Evolutionary conservation across 108 stramenopile species (phyloP).

Genomic region (Schizochytrium sp.): DNA sequence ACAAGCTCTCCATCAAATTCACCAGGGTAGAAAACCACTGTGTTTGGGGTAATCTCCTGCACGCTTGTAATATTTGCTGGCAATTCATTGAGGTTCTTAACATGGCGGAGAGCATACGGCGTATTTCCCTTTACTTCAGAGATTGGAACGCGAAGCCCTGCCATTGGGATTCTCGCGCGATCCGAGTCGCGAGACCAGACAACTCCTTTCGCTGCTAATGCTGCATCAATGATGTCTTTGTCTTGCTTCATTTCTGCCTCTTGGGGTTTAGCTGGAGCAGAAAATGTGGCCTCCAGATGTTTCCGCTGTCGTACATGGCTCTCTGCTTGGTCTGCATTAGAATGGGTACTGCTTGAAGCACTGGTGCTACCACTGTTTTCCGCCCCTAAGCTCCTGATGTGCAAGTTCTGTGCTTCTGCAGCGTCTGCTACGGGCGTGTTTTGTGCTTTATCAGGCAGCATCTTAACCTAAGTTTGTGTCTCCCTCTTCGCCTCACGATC

Average conservation of each 20-base stretch:
- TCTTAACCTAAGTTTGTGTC: too few species aligned
- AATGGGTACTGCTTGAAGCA: too few species aligned
- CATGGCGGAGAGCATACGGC: not conserved
- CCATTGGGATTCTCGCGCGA: not conserved
- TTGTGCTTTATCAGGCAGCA: too few species aligned
- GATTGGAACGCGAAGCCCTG: not conserved
- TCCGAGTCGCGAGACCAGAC: constrained; percentile 5
- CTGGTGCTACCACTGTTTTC: too few species aligned
- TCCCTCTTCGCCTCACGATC: too few species aligned
- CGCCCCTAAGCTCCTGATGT: too few species aligned
- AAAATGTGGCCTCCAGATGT: not conserved
- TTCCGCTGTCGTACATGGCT: too few species aligned
- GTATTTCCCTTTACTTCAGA: not conserved
- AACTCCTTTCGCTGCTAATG: not conserved
- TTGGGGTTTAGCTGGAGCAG: not conserved
- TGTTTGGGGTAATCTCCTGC: not conserved
- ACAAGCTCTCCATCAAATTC: constrained; percentile 35
- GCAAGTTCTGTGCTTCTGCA: too few species aligned
- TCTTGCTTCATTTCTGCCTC: not conserved
- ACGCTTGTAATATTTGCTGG: not conserved
- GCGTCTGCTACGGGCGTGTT: too few species aligned
- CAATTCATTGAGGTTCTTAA: not conserved
- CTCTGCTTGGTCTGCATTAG: too few species aligned
- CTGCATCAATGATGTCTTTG: not conserved
- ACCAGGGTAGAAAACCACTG: not conserved